Conservation (phyloP, 352 stramenopile genomes). For the Pythium monospermum region DNA sequence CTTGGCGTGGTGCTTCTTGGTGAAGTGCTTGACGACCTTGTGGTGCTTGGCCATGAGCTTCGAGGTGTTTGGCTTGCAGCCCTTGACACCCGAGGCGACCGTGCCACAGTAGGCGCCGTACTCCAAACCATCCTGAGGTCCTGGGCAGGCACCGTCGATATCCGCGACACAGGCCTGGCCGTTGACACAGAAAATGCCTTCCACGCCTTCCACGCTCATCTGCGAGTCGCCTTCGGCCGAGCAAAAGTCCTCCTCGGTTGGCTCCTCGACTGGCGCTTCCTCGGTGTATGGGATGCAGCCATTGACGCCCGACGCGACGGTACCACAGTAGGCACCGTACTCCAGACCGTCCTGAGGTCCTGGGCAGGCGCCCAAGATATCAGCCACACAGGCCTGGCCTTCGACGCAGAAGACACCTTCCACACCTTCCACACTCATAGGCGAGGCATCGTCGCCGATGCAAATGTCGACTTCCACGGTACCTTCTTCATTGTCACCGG, state of each 20-base stretch:
- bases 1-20: constrained; percentile 4
- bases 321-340: not conserved
- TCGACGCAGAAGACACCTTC: constrained; percentile 18
- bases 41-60: not conserved
- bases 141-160: not conserved
- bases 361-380: not conserved
- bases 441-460: not conserved
- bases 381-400: constrained; percentile 9
- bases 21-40: not conserved
- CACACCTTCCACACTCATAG: constrained; percentile 15
- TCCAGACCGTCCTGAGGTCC: not conserved
- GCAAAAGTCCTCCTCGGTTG: not conserved
- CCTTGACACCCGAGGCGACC: not conserved
- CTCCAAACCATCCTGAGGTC: not conserved
- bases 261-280: not conserved
- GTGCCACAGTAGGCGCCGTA: not conserved
- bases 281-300: not conserved
- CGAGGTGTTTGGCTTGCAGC: constrained; percentile 1
- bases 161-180: constrained; percentile 11
- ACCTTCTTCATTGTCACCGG: no score
- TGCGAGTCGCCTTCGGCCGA: not conserved
- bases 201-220: constrained; percentile 15
- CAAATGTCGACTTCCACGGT: not conserved
- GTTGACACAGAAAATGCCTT: constrained; percentile 17
- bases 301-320: not conserved